Evolutionary conservation across 768 basidiomycete genomes (phyloP).

Genomic region (Sporobolomyces pararoseus): DNA sequence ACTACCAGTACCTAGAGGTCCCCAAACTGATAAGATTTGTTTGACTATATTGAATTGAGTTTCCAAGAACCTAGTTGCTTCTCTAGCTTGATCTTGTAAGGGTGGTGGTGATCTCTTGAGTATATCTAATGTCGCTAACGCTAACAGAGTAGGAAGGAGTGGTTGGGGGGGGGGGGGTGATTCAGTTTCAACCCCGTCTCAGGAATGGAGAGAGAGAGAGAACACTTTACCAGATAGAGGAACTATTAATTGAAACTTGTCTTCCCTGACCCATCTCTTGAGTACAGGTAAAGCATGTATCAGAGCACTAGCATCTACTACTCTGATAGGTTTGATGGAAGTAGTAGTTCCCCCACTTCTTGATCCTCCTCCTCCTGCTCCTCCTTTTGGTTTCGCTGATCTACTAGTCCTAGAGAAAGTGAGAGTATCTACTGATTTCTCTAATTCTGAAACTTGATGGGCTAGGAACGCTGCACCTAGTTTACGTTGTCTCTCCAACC

Average conservation of each 20-base stretch:
- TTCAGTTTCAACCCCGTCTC: not conserved
- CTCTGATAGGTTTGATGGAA: not conserved
- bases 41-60: constrained; percentile 31
- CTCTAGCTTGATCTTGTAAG: constrained; percentile 27
- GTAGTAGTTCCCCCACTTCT: not conserved
- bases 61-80: constrained; percentile 39
- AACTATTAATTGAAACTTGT: constrained; percentile 25
- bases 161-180: no score
- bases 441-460: constrained; percentile 37
- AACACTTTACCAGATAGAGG: constrained; percentile 32
- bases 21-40: constrained; percentile 16
- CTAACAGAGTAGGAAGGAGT: constrained; percentile 18
- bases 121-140: constrained; percentile 35
- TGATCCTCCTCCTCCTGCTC: not conserved
- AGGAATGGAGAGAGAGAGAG: not conserved
- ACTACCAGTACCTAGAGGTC: no score
- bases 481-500: constrained; percentile 21
- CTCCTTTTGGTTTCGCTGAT: not conserved
- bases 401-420: constrained; percentile 18
- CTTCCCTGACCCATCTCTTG: constrained; percentile 37
- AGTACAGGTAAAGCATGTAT: constrained; percentile 39
- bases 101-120: constrained; percentile 32
- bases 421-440: constrained; percentile 24
- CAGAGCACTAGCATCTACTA: constrained; percentile 34
- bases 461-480: constrained; percentile 42